Base-by-base conservation (phyloP, 139 green algal species). In the Micromonas pusilla region DNA sequence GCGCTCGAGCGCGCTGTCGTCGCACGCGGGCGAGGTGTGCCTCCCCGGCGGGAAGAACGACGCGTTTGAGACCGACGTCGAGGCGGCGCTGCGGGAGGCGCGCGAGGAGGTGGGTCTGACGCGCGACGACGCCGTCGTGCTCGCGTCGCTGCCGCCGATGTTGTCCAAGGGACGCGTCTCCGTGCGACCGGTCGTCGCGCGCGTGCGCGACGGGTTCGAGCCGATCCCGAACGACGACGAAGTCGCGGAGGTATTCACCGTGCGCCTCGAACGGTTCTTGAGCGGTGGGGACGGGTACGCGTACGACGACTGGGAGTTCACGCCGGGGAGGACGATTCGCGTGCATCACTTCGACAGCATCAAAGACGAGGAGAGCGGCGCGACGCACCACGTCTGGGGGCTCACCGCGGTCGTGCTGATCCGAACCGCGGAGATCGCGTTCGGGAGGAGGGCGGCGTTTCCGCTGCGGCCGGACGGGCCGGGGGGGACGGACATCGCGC, bases 11-110 rank as follows among this genome's bases (percentile, higher is more conserved):
- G 31, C 33, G 37, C 26, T 81, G 76, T 28, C 21, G 19, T 36
- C 76, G 65, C 76, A 81, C 76, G 67, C 45, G 36, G 36, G 63
- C 1, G 65, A 81, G 65, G 76, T 81, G 21, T 36, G 34, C 23
- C 53, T 81, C 9, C 76, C 76, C 1, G 76, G 76, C 21, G 76
- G 76, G 9, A 81, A 81, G 65, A 26, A n/a, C 2, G 76, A 81
- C 64, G 36, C 19, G 0, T 28, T 9, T 6, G 63, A 76, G 3
- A 1, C 1, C 2, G 37, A 64, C 30, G 21, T 70, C 28, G 39
- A 76, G 0, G 54, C 65, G 65, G 76, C 76, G 36, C n/a, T 81
- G 63, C 0, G 76, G 30, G 76, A 81, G 66, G 66, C 65, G 25
- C 0, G 21, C 9, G 76, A 81, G 65, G 76, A 81, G 76, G 36